These are phyloP conservation scores for Beauveria caledonica DNA, from an alignment of 2,329 filamentous ascomycete genomes.

Conservation along the genomic window DNA sequence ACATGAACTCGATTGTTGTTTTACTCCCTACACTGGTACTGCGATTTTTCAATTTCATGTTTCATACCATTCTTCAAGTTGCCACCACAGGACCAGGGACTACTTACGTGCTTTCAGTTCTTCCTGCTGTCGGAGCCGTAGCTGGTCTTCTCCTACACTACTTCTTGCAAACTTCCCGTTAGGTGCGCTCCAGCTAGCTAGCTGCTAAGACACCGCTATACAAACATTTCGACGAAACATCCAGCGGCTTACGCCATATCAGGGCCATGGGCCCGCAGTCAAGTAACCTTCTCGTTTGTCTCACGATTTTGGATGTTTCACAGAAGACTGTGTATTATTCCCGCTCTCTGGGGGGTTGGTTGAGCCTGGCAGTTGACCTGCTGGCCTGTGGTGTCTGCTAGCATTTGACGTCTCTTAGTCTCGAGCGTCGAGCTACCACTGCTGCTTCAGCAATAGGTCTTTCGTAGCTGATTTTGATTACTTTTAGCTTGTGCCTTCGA, in stretches of 20 bases:
- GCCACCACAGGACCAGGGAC: neutral
- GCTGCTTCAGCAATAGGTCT: conserved; percentile 1
- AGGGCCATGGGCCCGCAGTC: conserved; percentile 45
- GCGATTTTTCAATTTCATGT: neutral
- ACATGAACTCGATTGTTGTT: conserved; percentile 18
- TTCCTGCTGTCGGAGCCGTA: neutral
- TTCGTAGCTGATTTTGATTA: conserved; percentile 14
- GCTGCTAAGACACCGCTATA: conserved; percentile 28
- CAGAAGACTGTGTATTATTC: conserved; percentile 45
- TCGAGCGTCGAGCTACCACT: conserved; percentile 16
- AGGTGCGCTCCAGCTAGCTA: conserved; percentile 27
- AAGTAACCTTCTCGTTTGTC: conserved; percentile 32
- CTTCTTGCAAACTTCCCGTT: conserved; percentile 25
- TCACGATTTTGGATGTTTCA: conserved; percentile 38
- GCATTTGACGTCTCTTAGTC: conserved; percentile 34
- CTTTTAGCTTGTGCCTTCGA: conserved; percentile 14
- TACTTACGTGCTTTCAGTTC: neutral
- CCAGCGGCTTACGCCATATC: conserved; percentile 37
- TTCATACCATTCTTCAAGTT: neutral
- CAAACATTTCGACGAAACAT: conserved; percentile 32
- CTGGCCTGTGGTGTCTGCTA: conserved; percentile 36
- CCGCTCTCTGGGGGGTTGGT: conserved; percentile 37
- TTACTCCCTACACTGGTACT: conserved; percentile 14
- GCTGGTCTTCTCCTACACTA: neutral
- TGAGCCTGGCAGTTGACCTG: conserved; percentile 39